These are phyloP conservation scores for Leccinum cinnamomeum DNA, from an alignment of 1,284 basidiomycete genomes.

Conservation along the genomic window DNA sequence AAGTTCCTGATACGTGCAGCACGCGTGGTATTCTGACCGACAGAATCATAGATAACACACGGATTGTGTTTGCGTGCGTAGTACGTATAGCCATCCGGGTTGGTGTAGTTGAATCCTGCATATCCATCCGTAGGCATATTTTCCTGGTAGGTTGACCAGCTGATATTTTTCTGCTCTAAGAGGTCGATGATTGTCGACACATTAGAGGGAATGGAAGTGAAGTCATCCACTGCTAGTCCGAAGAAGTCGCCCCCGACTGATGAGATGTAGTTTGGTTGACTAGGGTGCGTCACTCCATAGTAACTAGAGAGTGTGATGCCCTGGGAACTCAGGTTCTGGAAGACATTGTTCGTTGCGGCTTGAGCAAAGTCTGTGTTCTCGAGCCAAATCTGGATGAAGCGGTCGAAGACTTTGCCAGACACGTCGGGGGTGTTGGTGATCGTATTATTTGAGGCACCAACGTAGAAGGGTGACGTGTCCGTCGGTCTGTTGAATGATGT, in stretches of 20 bases:
- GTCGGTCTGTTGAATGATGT: conserved; percentile 26
- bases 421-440: conserved; percentile 28
- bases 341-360: conserved; percentile 39
- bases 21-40: conserved; percentile 44
- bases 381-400: conserved; percentile 57
- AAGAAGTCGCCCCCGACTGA: conserved; percentile 58
- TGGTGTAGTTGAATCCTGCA: conserved; percentile 48
- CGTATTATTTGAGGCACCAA: conserved; percentile 29
- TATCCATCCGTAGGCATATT: conserved; percentile 61
- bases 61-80: conserved; percentile 66
- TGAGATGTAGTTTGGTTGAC: conserved; percentile 62
- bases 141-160: conserved; percentile 60
- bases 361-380: conserved; percentile 57
- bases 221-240: conserved; percentile 52
- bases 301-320: conserved; percentile 54
- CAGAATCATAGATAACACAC: conserved; percentile 51
- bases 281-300: conserved; percentile 63
- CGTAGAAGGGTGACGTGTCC: conserved; percentile 29
- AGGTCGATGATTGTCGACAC: conserved; percentile 64
- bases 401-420: conserved; percentile 51
- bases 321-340: conserved; percentile 50
- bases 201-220: conserved; percentile 39
- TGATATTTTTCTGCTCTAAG: conserved; percentile 57
- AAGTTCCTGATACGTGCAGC: conserved; percentile 61
- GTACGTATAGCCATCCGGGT: conserved; percentile 45